Evolutionary conservation across 805 yeast genomes (phyloP), one percentile per base, ranked within the genome.

Genomic region (Metschnikowia peoriensis): DNA sequence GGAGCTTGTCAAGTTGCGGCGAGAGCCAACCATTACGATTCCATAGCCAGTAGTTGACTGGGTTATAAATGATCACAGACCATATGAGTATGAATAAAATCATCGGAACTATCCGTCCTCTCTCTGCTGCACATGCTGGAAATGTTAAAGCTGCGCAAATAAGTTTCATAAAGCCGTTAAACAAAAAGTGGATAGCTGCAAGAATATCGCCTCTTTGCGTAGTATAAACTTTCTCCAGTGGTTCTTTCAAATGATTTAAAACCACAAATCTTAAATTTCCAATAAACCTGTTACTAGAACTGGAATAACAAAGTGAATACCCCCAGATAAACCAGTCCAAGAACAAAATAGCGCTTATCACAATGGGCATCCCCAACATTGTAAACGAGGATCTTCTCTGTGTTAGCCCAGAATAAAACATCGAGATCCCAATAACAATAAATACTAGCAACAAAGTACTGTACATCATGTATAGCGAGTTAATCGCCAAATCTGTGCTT

Each of bases 1-100:
- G 77, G 3, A 70, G 53, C 34, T 52, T 61, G 14, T 57, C 52
- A 15, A 64, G 59, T 49, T 72, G 73, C 0, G 67, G 60, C 0
- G 76, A 70, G 4, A 75, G 64, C 78, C 78, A 75, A 9, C 79
- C 79, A 46, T 72, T 64, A 22, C 57, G 50, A 55, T 73, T 74
- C 79, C 79, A 75, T 53, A 72, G 68, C 79, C 79, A 75, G 55
- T 73, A 75, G 2, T 72, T 71, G 4, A 75, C 74, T 1, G 79
- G 79, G 50, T 73, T 73, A 53, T 73, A 74, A 15, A 75, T 67
- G 22, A 73, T 66, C 12, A 62, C 56, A 1, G 76, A 72, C 79
- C 79, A 75, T 32, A 67, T 47, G 47, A 73, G 67, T 14, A 71
- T 27, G 49, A 74, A 75, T 12, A 73, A 63, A 10, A 72, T 45